Percentiles rank a stretch among this genome's conserved stretches.
phyloP scores from a whole-genome alignment of 164 flowering plant genomes.

The Liquidambar formosana region DNA sequence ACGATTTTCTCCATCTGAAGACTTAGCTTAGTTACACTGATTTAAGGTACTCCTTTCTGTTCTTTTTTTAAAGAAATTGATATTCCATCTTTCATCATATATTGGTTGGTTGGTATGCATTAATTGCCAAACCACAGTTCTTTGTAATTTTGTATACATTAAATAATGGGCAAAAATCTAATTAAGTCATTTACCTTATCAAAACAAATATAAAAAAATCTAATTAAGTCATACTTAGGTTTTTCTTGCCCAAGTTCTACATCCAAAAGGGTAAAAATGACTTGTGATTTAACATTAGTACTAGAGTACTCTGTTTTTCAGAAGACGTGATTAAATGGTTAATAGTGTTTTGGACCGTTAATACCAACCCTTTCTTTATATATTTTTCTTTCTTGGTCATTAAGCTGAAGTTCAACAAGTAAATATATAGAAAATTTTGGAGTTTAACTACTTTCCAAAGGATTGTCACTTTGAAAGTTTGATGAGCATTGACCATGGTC shows the following conservation, averaged over 20 bases:
- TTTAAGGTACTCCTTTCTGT: background rate
- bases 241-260: background rate
- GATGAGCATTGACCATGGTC: background rate
- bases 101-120: background rate
- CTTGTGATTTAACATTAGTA: background rate
- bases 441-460: background rate
- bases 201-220: no score
- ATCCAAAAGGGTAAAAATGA: background rate
- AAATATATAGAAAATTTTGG: background rate
- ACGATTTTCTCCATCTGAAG: background rate
- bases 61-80: background rate
- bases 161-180: background rate
- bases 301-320: no score
- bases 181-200: no score
- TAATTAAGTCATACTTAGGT: background rate
- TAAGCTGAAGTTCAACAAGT: background rate
- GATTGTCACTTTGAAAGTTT: background rate
- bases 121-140: background rate
- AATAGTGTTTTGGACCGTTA: background rate
- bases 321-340: no score
- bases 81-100: background rate
- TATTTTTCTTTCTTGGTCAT: background rate
- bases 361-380: background rate
- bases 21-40: background rate
- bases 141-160: background rate